Percentiles rank a stretch among this genome's conserved stretches.
phyloP scores from a whole-genome alignment of 768 basidiomycete genomes.

The Calvatia gigantea region DNA sequence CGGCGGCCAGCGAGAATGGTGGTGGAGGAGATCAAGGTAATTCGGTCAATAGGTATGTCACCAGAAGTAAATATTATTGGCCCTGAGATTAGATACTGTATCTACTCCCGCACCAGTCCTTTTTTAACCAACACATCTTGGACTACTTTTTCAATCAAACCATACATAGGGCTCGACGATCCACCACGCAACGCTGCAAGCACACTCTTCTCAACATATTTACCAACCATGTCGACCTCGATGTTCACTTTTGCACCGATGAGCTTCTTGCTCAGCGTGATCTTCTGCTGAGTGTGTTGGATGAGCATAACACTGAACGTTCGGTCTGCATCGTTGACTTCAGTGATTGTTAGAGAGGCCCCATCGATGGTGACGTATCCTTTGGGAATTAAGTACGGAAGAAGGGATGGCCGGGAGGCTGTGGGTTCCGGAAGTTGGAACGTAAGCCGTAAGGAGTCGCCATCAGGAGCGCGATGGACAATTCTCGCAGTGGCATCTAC shows the following conservation, averaged over 20 bases:
- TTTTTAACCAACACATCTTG: slow-evolving; percentile 49
- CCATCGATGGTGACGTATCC: slow-evolving; percentile 96
- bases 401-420: slow-evolving; percentile 53
- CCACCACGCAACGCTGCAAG: slow-evolving; percentile 57
- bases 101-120: slow-evolving; percentile 25
- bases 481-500: slow-evolving; percentile 88
- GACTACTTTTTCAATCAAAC: slow-evolving; percentile 55
- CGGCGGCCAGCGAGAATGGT: slow-evolving; percentile 1
- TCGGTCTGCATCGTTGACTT: slow-evolving; percentile 57
- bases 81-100: slow-evolving; percentile 11
- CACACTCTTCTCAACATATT: slow-evolving; percentile 87
- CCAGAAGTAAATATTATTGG: neutral
- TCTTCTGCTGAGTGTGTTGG: slow-evolving; percentile 86
- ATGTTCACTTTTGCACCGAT: slow-evolving; percentile 87
- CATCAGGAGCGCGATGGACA: slow-evolving; percentile 62
- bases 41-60: neutral
- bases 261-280: slow-evolving; percentile 72
- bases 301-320: slow-evolving; percentile 94
- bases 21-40: neutral
- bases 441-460: slow-evolving; percentile 81
- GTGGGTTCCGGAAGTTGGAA: slow-evolving; percentile 74
- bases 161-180: slow-evolving; percentile 40
- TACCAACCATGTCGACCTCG: slow-evolving; percentile 94
- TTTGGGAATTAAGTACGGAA: slow-evolving; percentile 87
- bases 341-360: slow-evolving; percentile 86